phyloP scores from a whole-genome alignment of 441 rosid species.

The Rhodomyrtus psidioides region DNA sequence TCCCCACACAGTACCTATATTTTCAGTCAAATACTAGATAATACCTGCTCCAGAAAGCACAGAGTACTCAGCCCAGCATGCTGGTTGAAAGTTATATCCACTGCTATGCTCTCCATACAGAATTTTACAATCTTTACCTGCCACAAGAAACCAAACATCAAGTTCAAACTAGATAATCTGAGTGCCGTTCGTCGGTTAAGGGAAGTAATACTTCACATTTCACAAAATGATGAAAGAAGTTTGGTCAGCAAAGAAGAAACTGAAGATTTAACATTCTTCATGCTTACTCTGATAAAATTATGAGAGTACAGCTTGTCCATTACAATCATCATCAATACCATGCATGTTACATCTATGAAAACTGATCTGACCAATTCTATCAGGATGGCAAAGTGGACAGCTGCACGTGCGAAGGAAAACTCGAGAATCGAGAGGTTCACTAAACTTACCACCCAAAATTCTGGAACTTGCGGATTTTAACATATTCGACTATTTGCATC shows the following conservation, averaged over 20 bases:
- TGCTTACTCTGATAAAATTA: neutral
- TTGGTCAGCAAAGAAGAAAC: neutral
- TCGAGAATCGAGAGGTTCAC: neutral
- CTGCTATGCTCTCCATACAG: slow-evolving; percentile 37
- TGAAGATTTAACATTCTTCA: neutral
- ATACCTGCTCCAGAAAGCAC: slow-evolving; percentile 62
- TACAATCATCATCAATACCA: neutral
- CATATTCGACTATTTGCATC: neutral
- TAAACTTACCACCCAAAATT: neutral
- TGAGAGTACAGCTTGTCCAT: neutral
- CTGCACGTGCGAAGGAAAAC: neutral
- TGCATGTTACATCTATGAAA: neutral
- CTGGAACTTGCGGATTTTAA: neutral
- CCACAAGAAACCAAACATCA: neutral
- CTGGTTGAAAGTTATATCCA: slow-evolving; percentile 64
- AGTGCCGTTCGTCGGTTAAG: neutral
- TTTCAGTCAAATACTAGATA: neutral
- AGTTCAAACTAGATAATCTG: neutral
- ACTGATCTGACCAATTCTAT: neutral
- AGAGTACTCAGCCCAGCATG: slow-evolving; percentile 42
- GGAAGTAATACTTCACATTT: neutral
- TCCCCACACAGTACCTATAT: neutral
- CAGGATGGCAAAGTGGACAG: neutral
- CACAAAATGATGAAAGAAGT: neutral
- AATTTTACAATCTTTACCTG: slow-evolving; percentile 63